Evolutionary conservation across 129 eudicot species (phyloP), one percentile per base, ranked within the genome.

Genomic region (Chrysanthemum makinoi): DNA sequence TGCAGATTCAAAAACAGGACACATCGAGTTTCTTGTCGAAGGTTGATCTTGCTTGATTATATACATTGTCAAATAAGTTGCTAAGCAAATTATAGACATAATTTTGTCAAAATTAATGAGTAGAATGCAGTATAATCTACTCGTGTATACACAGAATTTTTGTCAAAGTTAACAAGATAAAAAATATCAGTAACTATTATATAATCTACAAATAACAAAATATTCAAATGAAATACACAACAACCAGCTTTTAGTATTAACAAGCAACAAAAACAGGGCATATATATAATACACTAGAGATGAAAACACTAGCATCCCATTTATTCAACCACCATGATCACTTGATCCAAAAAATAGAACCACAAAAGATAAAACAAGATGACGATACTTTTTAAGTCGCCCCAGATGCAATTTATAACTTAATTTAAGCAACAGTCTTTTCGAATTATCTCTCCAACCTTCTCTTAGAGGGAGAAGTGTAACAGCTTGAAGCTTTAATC

Each of bases 361-460:
- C 46, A 39, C 49, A 47, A 28, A 62, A 77, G 22, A 62, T 35
- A 62, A 62, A 17, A 62, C 10, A 47, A 71, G 16, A 51, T 22
- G 13, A 50, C 22, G 24, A 59, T 74, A 67, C 74, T 67, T 73
- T 43, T 74, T 11, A 52, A 68, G 66, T 4, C 5, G 22, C 60
- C n/a, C 52, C 62, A 56, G 9, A 65, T 35, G 14, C 82, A 44
- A 10, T 57, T 26, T 61, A 63, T 20, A 22, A 59, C 48, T 26
- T 63, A 70, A 35, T 56, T 69, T 47, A 72, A 82, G 52, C 79
- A 70, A 54, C 77, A 66, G 58, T 70, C 35, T 53, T 82, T 47
- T 88, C 74, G 72, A 73, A 70, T 55, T 83, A 59, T 78, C 80
- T 76, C 72, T 79, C 95, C 77, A 88, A 73, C 80, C 86, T 82